Evolutionary conservation across 139 green algal genomes (phyloP).

Genomic region (Gonium pectorale): DNA sequence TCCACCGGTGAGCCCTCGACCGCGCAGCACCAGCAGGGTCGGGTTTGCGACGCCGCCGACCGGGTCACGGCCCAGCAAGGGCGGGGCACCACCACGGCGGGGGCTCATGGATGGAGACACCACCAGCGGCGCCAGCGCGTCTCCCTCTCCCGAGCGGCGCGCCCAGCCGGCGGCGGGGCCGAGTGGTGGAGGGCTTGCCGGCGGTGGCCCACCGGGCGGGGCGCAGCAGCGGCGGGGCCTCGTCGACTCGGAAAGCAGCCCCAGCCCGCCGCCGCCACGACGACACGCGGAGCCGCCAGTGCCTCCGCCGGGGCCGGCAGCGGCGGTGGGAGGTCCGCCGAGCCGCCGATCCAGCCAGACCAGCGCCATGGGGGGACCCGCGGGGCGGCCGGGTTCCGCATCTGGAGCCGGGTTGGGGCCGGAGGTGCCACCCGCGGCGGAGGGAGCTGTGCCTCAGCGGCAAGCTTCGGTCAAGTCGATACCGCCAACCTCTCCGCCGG

Average conservation of each 20-base stretch:
- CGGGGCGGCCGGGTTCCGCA: neutral
- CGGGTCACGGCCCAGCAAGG: neutral
- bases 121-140: slow-evolving; percentile 8
- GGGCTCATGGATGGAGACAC: slow-evolving; percentile 43
- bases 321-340: neutral
- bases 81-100: neutral
- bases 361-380: neutral
- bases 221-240: neutral
- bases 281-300: neutral
- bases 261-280: neutral
- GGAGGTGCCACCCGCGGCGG: no score
- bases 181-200: no score
- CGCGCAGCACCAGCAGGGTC: neutral
- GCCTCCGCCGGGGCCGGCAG: neutral
- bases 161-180: no score
- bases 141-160: slow-evolving; percentile 9
- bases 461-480: no score
- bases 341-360: neutral
- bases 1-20: neutral
- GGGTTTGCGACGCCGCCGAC: neutral
- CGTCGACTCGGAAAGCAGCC: slow-evolving; percentile 24
- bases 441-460: no score
- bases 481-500: no score
- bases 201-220: no score
- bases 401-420: no score